These are phyloP conservation scores for Phaeosphaeria sp. DNA, from an alignment of 2,329 filamentous ascomycete species.

Conservation along the genomic window DNA sequence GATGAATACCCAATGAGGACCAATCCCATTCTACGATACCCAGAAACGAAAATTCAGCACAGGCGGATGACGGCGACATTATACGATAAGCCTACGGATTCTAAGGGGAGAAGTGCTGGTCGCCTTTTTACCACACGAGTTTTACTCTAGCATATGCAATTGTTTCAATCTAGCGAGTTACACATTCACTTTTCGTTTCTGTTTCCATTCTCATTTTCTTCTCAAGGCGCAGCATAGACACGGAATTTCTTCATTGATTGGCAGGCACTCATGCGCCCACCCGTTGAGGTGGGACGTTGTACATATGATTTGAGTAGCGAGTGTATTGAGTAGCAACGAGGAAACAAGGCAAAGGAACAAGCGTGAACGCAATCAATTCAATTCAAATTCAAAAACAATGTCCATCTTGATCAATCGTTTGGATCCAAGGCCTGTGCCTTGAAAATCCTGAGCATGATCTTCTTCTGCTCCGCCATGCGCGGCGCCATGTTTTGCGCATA, in stretches of 20 bases:
- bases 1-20: background rate
- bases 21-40: constrained; percentile 40
- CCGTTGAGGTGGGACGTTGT: background rate
- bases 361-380: background rate
- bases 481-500: background rate
- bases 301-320: background rate
- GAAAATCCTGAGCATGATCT: background rate
- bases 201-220: background rate
- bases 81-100: background rate
- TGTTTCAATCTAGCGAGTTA: background rate
- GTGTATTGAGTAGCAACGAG: background rate
- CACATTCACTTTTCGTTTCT: background rate
- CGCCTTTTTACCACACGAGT: background rate
- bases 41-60: constrained; percentile 18
- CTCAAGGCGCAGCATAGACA: background rate
- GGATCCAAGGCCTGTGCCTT: background rate
- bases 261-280: background rate
- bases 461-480: background rate
- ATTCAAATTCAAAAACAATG: background rate
- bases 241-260: background rate
- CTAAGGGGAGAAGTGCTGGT: background rate
- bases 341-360: background rate
- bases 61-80: background rate
- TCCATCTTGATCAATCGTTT: no score
- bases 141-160: background rate